Conservation (phyloP, 2,329 filamentous ascomycete genomes). For the Arthroderma uncinatum region DNA sequence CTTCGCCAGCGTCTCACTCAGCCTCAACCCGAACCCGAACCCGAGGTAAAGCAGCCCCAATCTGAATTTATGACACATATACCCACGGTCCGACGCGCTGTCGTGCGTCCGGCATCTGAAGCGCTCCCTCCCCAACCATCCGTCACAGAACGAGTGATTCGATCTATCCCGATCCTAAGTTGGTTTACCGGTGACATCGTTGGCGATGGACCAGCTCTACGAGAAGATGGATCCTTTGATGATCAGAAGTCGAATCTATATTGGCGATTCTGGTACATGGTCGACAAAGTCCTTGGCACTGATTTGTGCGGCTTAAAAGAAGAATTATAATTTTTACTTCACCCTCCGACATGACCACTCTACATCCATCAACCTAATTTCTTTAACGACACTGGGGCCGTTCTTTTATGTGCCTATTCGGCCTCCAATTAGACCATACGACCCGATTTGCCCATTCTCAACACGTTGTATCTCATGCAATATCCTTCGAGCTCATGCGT, state of each 20-base stretch:
- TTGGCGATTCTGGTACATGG: conserved; percentile 49
- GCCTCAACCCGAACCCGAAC: conserved; percentile 16
- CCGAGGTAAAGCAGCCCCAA: conserved; percentile 24
- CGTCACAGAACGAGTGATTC: conserved; percentile 51
- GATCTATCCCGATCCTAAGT: conserved; percentile 56
- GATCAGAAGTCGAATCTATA: conserved; percentile 52
- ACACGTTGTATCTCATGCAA: not conserved
- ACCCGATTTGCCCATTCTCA: not conserved
- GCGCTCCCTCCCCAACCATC: conserved; percentile 60
- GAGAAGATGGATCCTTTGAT: conserved; percentile 50
- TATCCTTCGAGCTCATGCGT: not conserved
- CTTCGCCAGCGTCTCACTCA: conserved; percentile 23
- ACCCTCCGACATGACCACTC: not conserved
- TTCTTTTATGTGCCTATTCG: no score
- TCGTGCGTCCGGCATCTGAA: conserved; percentile 57
- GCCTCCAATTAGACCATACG: not conserved
- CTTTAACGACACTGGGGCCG: not conserved
- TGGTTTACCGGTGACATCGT: conserved; percentile 54
- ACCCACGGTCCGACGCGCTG: conserved; percentile 53
- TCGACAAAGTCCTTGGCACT: conserved; percentile 47
- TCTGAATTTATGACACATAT: conserved; percentile 47
- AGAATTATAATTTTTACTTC: conserved; percentile 28
- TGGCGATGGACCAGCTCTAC: conserved; percentile 35
- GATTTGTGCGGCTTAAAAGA: conserved; percentile 51
- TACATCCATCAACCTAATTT: not conserved